phyloP scores from a whole-genome alignment of 352 stramenopile genomes.

The Aphanomyces invadans region DNA sequence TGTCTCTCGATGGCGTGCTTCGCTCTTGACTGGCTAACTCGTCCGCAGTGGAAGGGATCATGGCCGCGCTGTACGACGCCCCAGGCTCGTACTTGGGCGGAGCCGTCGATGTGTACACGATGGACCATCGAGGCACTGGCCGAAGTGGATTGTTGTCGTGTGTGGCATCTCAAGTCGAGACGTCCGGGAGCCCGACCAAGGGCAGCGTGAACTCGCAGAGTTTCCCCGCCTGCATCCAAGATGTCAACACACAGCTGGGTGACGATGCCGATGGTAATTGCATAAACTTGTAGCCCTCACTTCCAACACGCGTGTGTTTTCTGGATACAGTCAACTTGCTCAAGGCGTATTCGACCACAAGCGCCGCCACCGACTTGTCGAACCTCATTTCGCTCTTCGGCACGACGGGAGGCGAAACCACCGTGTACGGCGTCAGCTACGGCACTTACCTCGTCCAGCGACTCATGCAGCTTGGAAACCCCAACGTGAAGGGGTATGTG shows the following conservation, averaged over 20 bases:
- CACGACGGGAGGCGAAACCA: slow-evolving; percentile 18
- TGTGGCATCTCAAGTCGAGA: slow-evolving; percentile 33
- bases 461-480: slow-evolving; percentile 33
- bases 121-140: slow-evolving; percentile 45
- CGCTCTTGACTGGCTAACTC: too few species aligned
- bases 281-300: too few species aligned
- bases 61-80: slow-evolving; percentile 30
- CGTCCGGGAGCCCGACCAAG: slow-evolving; percentile 30
- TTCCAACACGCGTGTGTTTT: too few species aligned
- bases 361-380: slow-evolving; percentile 33
- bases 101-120: slow-evolving; percentile 46
- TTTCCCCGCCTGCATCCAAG: slow-evolving; percentile 34
- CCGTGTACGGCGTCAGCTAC: slow-evolving; percentile 71
- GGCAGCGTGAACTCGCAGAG: slow-evolving; percentile 26
- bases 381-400: slow-evolving; percentile 28
- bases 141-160: slow-evolving; percentile 39
- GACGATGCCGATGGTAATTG: slow-evolving; percentile 25
- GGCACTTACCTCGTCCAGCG: slow-evolving; percentile 57
- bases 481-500: slow-evolving; percentile 39
- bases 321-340: slow-evolving; percentile 26
- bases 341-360: slow-evolving; percentile 41
- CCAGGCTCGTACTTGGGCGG: slow-evolving; percentile 23
- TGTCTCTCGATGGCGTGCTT: neutral
- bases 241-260: slow-evolving; percentile 34
- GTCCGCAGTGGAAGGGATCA: slow-evolving; percentile 39